Percentiles rank a stretch among this genome's conserved stretches.
Evolutionary conservation across 495 filamentous ascomycete genomes (phyloP).

Genomic region (Penicillium desertorum): DNA sequence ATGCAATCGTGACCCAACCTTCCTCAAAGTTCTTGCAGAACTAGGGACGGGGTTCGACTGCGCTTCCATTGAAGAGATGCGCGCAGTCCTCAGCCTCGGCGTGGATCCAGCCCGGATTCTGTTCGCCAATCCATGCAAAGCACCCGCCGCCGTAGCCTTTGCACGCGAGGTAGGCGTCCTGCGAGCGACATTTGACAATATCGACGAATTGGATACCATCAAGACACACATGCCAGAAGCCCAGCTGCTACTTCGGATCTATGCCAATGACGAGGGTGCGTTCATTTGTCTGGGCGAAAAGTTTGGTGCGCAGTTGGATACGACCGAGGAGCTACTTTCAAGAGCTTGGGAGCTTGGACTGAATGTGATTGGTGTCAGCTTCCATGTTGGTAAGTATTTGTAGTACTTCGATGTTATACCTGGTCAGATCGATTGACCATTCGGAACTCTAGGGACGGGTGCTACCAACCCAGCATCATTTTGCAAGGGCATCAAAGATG

Average conservation of each 20-base stretch:
- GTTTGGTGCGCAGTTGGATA: constrained; percentile 31
- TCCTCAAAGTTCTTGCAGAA: constrained; percentile 27
- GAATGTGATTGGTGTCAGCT: constrained; percentile 35
- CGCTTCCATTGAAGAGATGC: constrained; percentile 34
- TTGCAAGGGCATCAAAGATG: constrained; percentile 27
- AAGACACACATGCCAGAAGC: constrained; percentile 25
- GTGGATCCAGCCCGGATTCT: constrained; percentile 33
- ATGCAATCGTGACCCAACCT: constrained; percentile 34
- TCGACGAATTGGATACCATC: constrained; percentile 38
- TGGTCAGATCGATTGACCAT: not conserved
- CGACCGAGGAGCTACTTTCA: constrained; percentile 18
- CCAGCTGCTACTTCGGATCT: constrained; percentile 33
- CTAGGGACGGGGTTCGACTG: constrained; percentile 37
- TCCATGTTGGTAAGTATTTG: constrained; percentile 36
- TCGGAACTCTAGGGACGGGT: constrained; percentile 22
- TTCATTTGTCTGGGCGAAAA: constrained; percentile 30
- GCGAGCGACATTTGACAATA: constrained; percentile 37
- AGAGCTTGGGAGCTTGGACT: constrained; percentile 29
- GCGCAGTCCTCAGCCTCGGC: constrained; percentile 27
- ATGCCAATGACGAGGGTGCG: constrained; percentile 28
- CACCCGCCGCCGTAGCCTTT: constrained; percentile 21
- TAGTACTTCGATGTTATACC: not conserved
- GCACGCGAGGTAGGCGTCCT: constrained; percentile 22
- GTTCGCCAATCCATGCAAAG: constrained; percentile 39
- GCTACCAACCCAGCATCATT: constrained; percentile 26